A percentile compares a stretch with the other conserved stretches of the same genome.
These are phyloP conservation scores for Albophoma yamanashiensis DNA, from an alignment of 2,329 filamentous ascomycete species.

Conservation along the genomic window DNA sequence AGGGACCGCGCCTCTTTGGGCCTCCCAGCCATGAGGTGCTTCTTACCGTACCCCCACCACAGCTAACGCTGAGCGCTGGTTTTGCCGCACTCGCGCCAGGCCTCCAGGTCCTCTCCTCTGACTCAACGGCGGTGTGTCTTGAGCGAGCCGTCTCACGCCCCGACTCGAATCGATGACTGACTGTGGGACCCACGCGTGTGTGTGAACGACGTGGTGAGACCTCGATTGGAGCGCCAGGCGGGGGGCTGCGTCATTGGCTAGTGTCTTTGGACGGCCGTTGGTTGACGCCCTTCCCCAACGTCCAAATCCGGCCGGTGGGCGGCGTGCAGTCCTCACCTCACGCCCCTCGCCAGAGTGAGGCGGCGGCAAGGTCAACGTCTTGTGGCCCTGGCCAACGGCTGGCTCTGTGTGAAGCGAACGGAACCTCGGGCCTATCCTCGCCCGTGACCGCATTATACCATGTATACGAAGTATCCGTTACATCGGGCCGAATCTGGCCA, in stretches of 20 bases:
- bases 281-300: not conserved
- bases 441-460: not conserved
- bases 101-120: not conserved
- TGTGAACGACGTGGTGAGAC: not conserved
- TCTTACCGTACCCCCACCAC: no score
- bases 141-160: not conserved
- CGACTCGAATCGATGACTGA: not conserved
- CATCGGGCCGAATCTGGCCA: not conserved
- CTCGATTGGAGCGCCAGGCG: not conserved
- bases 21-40: not conserved
- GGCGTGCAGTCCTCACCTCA: not conserved
- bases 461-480: not conserved
- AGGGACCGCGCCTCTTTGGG: not conserved
- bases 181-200: not conserved
- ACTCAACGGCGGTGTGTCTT: constrained; percentile 4
- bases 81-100: no score
- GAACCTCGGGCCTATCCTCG: not conserved
- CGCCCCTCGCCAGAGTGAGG: not conserved
- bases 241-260: not conserved
- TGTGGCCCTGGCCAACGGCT: not conserved
- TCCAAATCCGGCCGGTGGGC: not conserved
- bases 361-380: not conserved
- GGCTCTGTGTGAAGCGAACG: not conserved
- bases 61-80: no score
- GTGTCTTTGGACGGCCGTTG: not conserved